Percentiles rank a stretch among this genome's conserved stretches.
Conservation (phyloP, 805 yeast genomes). For the Myxozyma kluyveri region DNA sequence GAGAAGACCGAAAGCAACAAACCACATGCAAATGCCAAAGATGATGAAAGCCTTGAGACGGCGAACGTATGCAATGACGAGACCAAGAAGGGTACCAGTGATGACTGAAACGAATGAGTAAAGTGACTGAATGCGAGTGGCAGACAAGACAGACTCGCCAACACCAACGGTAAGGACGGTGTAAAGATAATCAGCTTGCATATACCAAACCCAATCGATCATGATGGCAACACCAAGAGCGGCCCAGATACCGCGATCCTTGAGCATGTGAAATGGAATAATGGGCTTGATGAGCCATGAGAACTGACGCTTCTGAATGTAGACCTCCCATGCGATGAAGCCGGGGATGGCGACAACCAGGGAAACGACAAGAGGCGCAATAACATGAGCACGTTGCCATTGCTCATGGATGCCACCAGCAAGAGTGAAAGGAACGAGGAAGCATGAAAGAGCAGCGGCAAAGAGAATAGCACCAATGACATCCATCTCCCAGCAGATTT, state of each 20-base stretch:
- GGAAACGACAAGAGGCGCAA: constrained; percentile 71
- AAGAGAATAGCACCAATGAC: constrained; percentile 58
- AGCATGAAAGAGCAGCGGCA: constrained; percentile 57
- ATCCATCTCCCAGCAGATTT: constrained; percentile 61
- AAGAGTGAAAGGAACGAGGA: constrained; percentile 69
- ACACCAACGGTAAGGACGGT: constrained; percentile 65
- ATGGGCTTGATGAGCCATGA: constrained; percentile 46
- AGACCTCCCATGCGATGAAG: constrained; percentile 59
- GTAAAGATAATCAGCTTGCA: constrained; percentile 69
- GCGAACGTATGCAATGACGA: constrained; percentile 49
- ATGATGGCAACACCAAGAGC: constrained; percentile 60
- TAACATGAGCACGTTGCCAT: constrained; percentile 62
- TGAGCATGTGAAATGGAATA: constrained; percentile 56
- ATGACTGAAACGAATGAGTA: constrained; percentile 66
- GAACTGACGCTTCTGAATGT: constrained; percentile 45
- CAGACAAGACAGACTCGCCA: constrained; percentile 56
- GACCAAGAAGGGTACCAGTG: constrained; percentile 58
- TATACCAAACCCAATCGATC: constrained; percentile 60
- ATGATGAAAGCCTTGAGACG: constrained; percentile 59
- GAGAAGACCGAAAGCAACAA: constrained; percentile 60
- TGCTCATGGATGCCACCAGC: constrained; percentile 60
- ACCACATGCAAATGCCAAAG: constrained; percentile 58
- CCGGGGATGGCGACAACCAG: constrained; percentile 52
- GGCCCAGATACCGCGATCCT: constrained; percentile 71
- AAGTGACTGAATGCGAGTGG: constrained; percentile 61